Conservation (phyloP, 2,329 filamentous ascomycete genomes). For the Didymella sp. region DNA sequence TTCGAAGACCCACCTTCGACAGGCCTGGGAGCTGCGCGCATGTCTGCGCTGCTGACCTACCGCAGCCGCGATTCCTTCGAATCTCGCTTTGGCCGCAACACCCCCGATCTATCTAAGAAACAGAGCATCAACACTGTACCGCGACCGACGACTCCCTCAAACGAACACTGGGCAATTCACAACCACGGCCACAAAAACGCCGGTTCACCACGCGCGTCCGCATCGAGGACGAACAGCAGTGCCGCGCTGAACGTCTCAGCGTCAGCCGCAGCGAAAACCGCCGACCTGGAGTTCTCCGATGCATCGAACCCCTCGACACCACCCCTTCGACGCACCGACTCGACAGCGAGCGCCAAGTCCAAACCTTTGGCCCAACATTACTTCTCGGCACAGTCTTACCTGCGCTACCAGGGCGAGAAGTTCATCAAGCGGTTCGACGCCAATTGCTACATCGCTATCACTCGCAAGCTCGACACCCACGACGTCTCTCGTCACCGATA, state of each 20-base stretch:
- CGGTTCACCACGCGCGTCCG: slow-evolving; percentile 51
- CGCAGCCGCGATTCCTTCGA: slow-evolving; percentile 97
- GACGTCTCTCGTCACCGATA: slow-evolving; percentile 83
- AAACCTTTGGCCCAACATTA: slow-evolving; percentile 68
- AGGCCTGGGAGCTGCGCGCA: slow-evolving; percentile 90
- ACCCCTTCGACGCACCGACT: slow-evolving; percentile 26
- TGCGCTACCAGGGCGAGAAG: slow-evolving; percentile 94
- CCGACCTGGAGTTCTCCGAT: slow-evolving; percentile 58
- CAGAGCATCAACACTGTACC: slow-evolving; percentile 79
- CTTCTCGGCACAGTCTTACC: slow-evolving; percentile 96
- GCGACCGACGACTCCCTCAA: slow-evolving; percentile 53
- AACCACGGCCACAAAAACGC: slow-evolving; percentile 60
- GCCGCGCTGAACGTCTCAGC: slow-evolving; percentile 30
- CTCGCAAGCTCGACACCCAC: slow-evolving; percentile 95
- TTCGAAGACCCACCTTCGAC: slow-evolving; percentile 86
- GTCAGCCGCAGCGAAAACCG: slow-evolving; percentile 28
- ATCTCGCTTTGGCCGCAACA: slow-evolving; percentile 91
- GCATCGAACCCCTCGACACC: slow-evolving; percentile 46
- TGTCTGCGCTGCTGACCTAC: slow-evolving; percentile 96
- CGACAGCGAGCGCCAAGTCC: slow-evolving; percentile 39
- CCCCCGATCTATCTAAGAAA: slow-evolving; percentile 80
- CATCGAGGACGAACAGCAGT: slow-evolving; percentile 47
- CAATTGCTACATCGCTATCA: slow-evolving; percentile 99
- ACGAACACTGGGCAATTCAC: slow-evolving; percentile 61
- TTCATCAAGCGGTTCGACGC: slow-evolving; percentile 97